phyloP scores from a whole-genome alignment of 495 filamentous ascomycete species.

The Xylaria palmicola region DNA sequence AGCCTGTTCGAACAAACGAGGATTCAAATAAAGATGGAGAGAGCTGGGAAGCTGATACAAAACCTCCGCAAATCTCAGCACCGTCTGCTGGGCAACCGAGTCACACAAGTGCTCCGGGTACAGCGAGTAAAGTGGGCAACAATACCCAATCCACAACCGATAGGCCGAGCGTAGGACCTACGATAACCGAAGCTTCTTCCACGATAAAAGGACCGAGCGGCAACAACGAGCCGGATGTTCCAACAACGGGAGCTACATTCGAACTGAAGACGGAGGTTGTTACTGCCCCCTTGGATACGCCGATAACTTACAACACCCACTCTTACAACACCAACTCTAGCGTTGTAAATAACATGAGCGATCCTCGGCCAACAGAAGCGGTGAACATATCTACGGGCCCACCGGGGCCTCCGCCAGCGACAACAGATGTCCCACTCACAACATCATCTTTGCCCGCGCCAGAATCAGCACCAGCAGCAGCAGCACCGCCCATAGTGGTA shows the following conservation, averaged over 20 bases:
- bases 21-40: background rate
- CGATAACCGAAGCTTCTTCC: background rate
- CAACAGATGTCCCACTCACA: background rate
- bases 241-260: slow-evolving; percentile 12
- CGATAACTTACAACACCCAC: background rate
- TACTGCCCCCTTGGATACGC: background rate
- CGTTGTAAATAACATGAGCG: background rate
- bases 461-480: too few relatives aligned
- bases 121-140: background rate
- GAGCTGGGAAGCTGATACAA: background rate
- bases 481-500: background rate
- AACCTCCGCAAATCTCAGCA: background rate
- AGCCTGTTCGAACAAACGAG: slow-evolving; percentile 18
- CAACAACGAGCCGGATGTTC: background rate
- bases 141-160: background rate
- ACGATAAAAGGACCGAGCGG: background rate
- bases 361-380: background rate
- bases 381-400: background rate
- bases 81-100: background rate
- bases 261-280: background rate
- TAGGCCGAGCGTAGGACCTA: background rate
- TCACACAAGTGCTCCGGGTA: background rate
- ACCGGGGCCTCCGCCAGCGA: background rate
- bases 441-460: too few relatives aligned
- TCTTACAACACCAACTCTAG: background rate